Percentiles rank a stretch among this genome's conserved stretches.
These are phyloP conservation scores for Ophiosphaerella herpotricha DNA, from an alignment of 2,329 filamentous ascomycete species.

Conservation along the genomic window DNA sequence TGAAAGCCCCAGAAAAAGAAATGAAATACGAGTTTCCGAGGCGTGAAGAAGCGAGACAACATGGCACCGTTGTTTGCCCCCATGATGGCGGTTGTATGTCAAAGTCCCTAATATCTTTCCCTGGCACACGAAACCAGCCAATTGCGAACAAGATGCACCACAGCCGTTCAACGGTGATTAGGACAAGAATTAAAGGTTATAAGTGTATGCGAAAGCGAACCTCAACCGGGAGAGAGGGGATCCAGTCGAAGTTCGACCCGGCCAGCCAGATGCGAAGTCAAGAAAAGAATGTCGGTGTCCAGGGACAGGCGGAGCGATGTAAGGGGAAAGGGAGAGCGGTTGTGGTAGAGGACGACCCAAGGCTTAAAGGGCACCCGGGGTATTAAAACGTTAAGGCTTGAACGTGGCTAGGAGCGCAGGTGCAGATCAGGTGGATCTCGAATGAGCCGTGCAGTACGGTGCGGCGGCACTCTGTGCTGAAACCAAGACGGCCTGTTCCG, in stretches of 20 bases:
- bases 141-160: conserved; percentile 2
- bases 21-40: conserved; percentile 77
- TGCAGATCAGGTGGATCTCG: conserved; percentile 42
- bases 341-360: conserved; percentile 40
- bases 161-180: conserved; percentile 43
- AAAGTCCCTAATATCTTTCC: background rate
- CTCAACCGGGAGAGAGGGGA: conserved; percentile 34
- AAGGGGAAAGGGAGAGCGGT: conserved; percentile 29
- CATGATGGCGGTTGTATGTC: conserved; percentile 15
- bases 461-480: conserved; percentile 42
- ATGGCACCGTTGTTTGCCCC: conserved; percentile 11
- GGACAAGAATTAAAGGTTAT: conserved; percentile 40
- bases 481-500: conserved; percentile 39
- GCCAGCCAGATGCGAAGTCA: conserved; percentile 49
- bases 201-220: conserved; percentile 36
- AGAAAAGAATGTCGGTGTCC: conserved; percentile 47
- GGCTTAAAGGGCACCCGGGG: conserved; percentile 37
- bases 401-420: conserved; percentile 22
- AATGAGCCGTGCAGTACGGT: conserved; percentile 32
- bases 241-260: conserved; percentile 47
- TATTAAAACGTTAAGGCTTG: conserved; percentile 42
- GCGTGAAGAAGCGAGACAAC: conserved; percentile 55
- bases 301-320: conserved; percentile 34
- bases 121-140: conserved; percentile 1
- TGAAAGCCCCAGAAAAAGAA: conserved; percentile 80